Base-by-base conservation (phyloP, 2,329 filamentous ascomycete genomes). In the Pseudogymnoascus sp. region DNA sequence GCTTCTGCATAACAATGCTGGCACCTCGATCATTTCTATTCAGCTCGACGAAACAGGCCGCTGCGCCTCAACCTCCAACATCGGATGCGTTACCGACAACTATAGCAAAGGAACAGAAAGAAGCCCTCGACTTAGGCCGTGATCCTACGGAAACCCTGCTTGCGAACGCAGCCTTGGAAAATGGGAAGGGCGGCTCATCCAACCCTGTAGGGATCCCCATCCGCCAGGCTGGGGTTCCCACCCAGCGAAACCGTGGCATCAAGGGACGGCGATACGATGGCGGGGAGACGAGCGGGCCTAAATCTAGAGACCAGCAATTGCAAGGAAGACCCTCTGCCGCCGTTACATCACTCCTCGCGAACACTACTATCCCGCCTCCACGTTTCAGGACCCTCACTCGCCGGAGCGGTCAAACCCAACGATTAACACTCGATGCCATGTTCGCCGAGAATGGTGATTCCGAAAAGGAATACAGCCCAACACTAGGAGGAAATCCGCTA, bases 281-380 rank as follows among this genome's bases (percentile, higher is more conserved):
- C 26, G 67, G 64, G 53, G 67, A 65, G 19, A 53, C 66, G 19
- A 40, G 19, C n/a, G 59, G 7, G 5, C 59, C 19, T 40, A 61
- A 6, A 10, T 24, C 59, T 21, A 13, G 29, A n/a, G 33, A 26
- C 37, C 33, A 61, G 14, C 21, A 37, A 24, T 24, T 33, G 11
- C 59, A 61, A 40, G 33, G 35, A 13, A 61, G 26, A 19, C 19
- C 33, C 21, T 61, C 33, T 40, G 59, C 84, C 0, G 85, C 84
- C 0, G 79, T 87, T 29, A 83, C 83, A 5, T 83, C 83, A 11
- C 75, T 88, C 29, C 76, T 88, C 35, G 85, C 85, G 33, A 77
- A 85, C 62, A 88, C 85, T 31, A 81, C 79, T 65, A 88, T 88
- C 60, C 85, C 77, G 67, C 73, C 80, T 60, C 74, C 78, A 67